Conservation (phyloP, 2,329 filamentous ascomycete genomes). For the Plenodomus lindquistii region DNA sequence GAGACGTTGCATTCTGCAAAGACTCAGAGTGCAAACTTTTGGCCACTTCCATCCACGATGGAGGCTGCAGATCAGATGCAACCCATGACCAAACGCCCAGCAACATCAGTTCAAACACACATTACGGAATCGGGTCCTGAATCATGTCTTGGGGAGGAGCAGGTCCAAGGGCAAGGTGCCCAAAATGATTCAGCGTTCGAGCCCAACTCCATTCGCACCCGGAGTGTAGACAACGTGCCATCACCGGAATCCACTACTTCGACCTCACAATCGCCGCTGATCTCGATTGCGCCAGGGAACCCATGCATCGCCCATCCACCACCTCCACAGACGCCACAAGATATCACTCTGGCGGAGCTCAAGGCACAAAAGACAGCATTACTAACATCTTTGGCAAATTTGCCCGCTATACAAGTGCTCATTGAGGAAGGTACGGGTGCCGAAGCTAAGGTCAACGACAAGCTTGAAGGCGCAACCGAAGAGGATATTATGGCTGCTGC, state of each 20-base stretch:
- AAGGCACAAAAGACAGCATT: conserved; percentile 47
- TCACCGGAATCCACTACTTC: neutral
- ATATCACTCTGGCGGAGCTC: conserved; percentile 54
- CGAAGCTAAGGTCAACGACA: conserved; percentile 11
- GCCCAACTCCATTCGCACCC: too few relatives aligned
- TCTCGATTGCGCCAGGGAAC: neutral
- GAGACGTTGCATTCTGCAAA: neutral
- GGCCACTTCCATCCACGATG: too few relatives aligned
- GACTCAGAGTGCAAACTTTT: neutral
- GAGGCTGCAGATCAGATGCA: too few relatives aligned
- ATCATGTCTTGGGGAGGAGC: too few relatives aligned
- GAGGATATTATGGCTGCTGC: conserved; percentile 48
- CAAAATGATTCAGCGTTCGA: too few relatives aligned
- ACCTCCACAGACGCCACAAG: conserved; percentile 45
- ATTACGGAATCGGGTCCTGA: too few relatives aligned
- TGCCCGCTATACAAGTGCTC: conserved; percentile 41
- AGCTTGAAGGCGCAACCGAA: conserved; percentile 31
- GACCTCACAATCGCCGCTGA: neutral
- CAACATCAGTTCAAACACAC: too few relatives aligned
- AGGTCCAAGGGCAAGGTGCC: too few relatives aligned
- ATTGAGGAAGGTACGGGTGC: conserved; percentile 33
- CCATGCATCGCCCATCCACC: neutral
- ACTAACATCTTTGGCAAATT: conserved; percentile 32
- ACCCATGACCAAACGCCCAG: too few relatives aligned
- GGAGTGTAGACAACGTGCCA: neutral